phyloP scores from a whole-genome alignment of 345 rosid species.

The Camelina sativa region DNA sequence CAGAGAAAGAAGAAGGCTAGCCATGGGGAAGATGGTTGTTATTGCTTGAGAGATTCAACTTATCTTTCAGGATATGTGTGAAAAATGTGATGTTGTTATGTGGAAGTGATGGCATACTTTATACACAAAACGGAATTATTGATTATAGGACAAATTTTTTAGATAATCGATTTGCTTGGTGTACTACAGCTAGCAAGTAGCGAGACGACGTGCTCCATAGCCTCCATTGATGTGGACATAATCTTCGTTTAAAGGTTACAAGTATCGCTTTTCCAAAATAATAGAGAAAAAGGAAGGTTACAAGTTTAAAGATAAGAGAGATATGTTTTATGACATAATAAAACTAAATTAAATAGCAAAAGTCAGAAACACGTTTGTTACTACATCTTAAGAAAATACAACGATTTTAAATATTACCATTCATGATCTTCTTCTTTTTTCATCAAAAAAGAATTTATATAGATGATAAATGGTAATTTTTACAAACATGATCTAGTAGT shows the following conservation, averaged over 20 bases:
- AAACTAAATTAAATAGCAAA: no score
- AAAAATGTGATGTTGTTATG: conserved; percentile 5
- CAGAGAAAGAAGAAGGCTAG: conserved; percentile 17
- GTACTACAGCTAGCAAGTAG: neutral
- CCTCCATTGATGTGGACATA: neutral
- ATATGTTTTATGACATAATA: no score
- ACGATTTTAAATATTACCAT: neutral
- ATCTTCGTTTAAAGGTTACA: neutral
- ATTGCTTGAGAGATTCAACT: neutral
- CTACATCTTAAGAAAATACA: neutral
- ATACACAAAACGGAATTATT: conserved; percentile 10
- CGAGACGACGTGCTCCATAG: neutral
- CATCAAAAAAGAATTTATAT: no score
- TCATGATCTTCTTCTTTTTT: no score
- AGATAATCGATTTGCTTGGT: neutral
- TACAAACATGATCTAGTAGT: neutral
- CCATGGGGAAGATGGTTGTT: conserved; percentile 8
- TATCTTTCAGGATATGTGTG: conserved; percentile 1
- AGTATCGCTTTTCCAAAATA: no score
- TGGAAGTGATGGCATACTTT: conserved; percentile 15
- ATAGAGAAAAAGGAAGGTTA: no score
- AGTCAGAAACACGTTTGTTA: neutral
- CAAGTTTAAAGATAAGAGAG: neutral
- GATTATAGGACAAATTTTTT: neutral
- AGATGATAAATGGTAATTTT: no score